phyloP scores from a whole-genome alignment of 2,329 filamentous ascomycete species.

The Colletotrichum graminicola region DNA sequence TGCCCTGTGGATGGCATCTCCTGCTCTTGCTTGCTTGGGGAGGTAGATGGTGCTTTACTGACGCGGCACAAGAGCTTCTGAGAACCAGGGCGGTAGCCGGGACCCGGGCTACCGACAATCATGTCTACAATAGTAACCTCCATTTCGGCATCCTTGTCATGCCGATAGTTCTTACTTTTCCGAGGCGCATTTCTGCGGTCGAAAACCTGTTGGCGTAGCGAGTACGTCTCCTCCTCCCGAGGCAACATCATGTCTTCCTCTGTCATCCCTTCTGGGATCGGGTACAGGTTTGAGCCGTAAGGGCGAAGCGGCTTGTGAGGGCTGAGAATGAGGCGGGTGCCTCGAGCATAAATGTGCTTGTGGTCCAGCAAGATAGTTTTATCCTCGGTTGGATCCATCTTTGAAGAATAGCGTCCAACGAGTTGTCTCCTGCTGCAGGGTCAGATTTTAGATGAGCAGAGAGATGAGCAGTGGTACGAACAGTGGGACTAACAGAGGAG shows the following conservation, averaged over 20 bases:
- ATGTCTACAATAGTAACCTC: conserved; percentile 10
- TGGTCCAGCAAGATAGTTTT: background rate
- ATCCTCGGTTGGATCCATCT: conserved; percentile 1
- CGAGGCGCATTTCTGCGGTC: background rate
- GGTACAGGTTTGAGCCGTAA: conserved; percentile 13
- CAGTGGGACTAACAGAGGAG: too few species aligned
- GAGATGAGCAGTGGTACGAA: too few species aligned
- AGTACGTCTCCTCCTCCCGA: background rate
- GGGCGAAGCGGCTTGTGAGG: conserved; percentile 7
- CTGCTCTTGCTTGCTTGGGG: background rate
- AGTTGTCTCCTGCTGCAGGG: background rate
- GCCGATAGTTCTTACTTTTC: background rate
- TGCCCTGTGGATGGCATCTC: background rate
- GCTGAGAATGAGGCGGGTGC: background rate
- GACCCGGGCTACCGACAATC: background rate
- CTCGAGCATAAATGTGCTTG: background rate
- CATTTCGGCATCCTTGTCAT: background rate
- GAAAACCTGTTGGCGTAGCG: background rate
- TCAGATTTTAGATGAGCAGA: too few species aligned
- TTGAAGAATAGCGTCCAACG: background rate
- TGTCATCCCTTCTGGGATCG: background rate
- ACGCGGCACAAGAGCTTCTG: conserved; percentile 25
- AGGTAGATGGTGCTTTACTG: background rate
- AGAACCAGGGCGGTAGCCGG: background rate
- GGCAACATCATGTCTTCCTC: background rate